These are phyloP conservation scores for Trichoderma guizhouense DNA, from an alignment of 2,329 filamentous ascomycete species.

Conservation along the genomic window DNA sequence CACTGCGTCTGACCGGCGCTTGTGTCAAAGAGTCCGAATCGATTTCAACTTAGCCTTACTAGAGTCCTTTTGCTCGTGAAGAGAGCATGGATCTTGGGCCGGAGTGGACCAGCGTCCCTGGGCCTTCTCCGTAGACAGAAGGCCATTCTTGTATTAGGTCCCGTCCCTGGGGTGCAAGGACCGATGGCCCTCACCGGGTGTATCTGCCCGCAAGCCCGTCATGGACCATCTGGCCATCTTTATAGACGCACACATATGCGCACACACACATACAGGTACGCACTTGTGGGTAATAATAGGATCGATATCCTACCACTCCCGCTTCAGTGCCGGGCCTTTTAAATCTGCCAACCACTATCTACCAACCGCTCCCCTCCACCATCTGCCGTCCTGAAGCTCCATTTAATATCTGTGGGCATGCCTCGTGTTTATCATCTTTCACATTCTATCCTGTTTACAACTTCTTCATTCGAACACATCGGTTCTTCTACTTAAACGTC, in stretches of 20 bases:
- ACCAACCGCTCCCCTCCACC: conserved; percentile 42
- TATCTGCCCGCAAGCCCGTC: conserved; percentile 11
- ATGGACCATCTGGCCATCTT: conserved; percentile 4
- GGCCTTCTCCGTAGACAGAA: conserved; percentile 16
- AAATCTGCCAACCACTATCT: conserved; percentile 36
- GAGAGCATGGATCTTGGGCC: conserved; percentile 21
- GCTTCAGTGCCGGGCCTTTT: conserved; percentile 48
- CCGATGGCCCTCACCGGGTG: conserved; percentile 16
- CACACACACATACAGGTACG: not conserved
- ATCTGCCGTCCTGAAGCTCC: conserved; percentile 44
- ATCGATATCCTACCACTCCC: conserved; percentile 39
- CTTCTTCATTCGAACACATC: not conserved
- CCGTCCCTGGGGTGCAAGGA: conserved; percentile 38
- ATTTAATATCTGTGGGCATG: conserved; percentile 39
- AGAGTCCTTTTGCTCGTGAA: conserved; percentile 17
- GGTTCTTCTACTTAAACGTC: not conserved
- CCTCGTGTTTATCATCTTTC: conserved; percentile 37
- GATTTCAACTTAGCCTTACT: conserved; percentile 27
- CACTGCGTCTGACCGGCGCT: conserved; percentile 27
- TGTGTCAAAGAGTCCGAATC: conserved; percentile 30
- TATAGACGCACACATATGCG: conserved; percentile 5
- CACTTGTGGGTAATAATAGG: conserved; percentile 16
- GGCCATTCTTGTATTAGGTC: conserved; percentile 27
- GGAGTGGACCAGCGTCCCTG: conserved; percentile 18
- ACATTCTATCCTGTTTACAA: conserved; percentile 16